Conservation (phyloP, 495 filamentous ascomycete genomes). For the Aspergillus leporis region DNA sequence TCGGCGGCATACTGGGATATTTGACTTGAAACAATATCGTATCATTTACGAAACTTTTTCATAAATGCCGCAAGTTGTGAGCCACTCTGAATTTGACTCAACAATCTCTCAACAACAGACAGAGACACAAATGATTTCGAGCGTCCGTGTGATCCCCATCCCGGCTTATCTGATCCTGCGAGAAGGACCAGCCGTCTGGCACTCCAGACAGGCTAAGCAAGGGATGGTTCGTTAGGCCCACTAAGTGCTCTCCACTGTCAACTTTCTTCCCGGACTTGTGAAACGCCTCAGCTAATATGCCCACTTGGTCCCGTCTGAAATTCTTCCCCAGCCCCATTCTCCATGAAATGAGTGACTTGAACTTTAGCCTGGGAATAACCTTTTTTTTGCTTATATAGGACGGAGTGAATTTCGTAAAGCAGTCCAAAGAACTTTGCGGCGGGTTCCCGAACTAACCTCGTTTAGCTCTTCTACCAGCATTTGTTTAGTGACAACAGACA, state of each 20-base stretch:
- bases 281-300: neutral
- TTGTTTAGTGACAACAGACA: too few species aligned
- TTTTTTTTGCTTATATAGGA: neutral
- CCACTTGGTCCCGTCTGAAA: neutral
- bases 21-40: neutral
- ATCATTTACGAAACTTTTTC: neutral
- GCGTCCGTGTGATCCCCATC: neutral
- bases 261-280: neutral
- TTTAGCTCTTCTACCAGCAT: too few species aligned
- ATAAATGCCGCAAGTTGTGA: neutral
- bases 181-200: neutral
- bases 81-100: neutral
- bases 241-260: conserved; percentile 2
- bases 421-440: too few species aligned
- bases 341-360: too few species aligned
- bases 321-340: neutral
- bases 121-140: neutral
- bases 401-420: too few species aligned
- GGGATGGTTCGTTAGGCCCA: neutral
- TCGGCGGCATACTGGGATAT: neutral
- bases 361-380: neutral
- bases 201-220: neutral
- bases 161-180: neutral
- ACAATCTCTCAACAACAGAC: neutral
- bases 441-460: too few species aligned